Evolutionary conservation across 169 alveolate species (phyloP).

Genomic region (Blepharisma undulans): DNA sequence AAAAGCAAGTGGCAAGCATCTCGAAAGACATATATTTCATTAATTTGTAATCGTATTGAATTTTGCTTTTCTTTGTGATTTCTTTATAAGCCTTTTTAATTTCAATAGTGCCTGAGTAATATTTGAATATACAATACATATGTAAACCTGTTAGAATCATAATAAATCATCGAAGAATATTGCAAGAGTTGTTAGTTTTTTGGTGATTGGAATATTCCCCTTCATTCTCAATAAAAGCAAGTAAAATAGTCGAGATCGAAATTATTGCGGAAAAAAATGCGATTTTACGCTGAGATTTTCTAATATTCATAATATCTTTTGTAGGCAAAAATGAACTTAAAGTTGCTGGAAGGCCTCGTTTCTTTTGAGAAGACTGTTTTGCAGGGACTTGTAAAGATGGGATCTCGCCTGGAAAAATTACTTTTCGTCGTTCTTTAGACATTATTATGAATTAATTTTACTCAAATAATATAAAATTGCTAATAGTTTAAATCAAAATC

Average conservation of each 20-base stretch:
- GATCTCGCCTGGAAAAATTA: background rate
- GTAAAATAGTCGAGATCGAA: background rate
- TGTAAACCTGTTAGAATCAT: background rate
- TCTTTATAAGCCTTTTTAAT: conserved; percentile 7
- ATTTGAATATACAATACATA: background rate
- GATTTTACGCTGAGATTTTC: background rate
- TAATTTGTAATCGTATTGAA: background rate
- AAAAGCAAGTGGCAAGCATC: background rate
- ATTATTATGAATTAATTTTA: background rate
- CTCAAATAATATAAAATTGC: background rate
- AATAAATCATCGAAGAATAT: background rate
- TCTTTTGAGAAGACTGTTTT: background rate
- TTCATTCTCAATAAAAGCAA: background rate
- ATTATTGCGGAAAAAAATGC: background rate
- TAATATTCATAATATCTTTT: background rate
- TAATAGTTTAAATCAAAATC: no score
- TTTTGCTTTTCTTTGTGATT: background rate
- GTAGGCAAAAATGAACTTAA: background rate
- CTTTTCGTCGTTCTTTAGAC: background rate
- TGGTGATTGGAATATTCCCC: background rate
- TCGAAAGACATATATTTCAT: background rate
- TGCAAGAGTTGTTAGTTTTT: background rate
- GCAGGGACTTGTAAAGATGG: background rate
- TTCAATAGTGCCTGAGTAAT: background rate
- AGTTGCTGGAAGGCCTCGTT: background rate